phyloP scores from a whole-genome alignment of 805 yeast species.

The Starmerella cellae region DNA sequence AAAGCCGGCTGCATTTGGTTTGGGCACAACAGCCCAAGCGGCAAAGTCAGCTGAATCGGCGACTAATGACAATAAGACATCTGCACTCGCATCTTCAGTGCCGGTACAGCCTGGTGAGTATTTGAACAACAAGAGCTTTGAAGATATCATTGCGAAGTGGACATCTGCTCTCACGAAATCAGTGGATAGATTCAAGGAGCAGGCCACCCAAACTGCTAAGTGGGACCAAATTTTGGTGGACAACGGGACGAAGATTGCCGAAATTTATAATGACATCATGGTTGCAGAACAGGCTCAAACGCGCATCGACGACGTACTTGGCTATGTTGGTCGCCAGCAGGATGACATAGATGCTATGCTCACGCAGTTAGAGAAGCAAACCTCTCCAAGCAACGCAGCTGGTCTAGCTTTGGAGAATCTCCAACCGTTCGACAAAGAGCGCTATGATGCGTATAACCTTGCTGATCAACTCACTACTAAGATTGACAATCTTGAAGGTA shows the following conservation, averaged over 20 bases:
- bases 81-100: slow-evolving; percentile 7
- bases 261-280: slow-evolving; percentile 60
- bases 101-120: slow-evolving; percentile 35
- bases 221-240: slow-evolving; percentile 81
- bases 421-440: slow-evolving; percentile 54
- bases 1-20: slow-evolving; percentile 1
- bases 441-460: slow-evolving; percentile 76
- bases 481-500: slow-evolving; percentile 62
- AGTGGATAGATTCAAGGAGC: slow-evolving; percentile 58
- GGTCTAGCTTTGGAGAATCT: slow-evolving; percentile 24
- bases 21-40: not conserved
- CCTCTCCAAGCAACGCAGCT: slow-evolving; percentile 10
- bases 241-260: slow-evolving; percentile 73
- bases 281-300: slow-evolving; percentile 76
- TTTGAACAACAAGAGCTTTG: slow-evolving; percentile 79
- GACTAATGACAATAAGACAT: slow-evolving; percentile 2
- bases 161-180: slow-evolving; percentile 68
- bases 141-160: slow-evolving; percentile 88
- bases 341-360: slow-evolving; percentile 74
- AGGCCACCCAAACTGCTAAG: slow-evolving; percentile 56
- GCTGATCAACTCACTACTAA: slow-evolving; percentile 78
- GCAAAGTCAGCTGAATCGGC: not conserved
- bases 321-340: slow-evolving; percentile 82
- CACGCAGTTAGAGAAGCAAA: slow-evolving; percentile 65
- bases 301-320: slow-evolving; percentile 73